A percentile compares a stretch with the other conserved stretches of the same genome.
Conservation (phyloP, 345 rosid genomes). For the Aquilaria sinensis region DNA sequence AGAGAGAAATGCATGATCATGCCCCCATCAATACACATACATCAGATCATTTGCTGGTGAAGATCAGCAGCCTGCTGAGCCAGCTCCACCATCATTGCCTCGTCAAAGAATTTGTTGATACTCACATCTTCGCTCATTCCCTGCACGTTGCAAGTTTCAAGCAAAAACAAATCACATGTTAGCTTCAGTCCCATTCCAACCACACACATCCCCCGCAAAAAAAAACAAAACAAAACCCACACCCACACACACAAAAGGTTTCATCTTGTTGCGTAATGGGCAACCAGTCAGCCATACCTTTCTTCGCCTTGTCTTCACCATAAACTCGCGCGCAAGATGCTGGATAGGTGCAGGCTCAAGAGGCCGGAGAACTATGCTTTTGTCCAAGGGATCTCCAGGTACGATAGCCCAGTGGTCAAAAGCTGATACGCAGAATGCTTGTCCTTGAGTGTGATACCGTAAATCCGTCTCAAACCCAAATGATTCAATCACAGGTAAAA, state of each 20-base stretch:
- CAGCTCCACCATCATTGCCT: constrained; percentile 75
- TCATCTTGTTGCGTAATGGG: no score
- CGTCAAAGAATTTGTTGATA: constrained; percentile 79
- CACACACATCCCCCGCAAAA: no score
- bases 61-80: constrained; percentile 74
- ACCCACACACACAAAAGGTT: no score
- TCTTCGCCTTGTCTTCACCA: constrained; percentile 80
- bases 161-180: neutral
- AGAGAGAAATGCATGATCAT: no score
- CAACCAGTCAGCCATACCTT: constrained; percentile 28
- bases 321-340: constrained; percentile 78
- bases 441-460: constrained; percentile 77
- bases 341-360: constrained; percentile 81
- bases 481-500: constrained; percentile 69
- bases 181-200: no score
- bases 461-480: constrained; percentile 80
- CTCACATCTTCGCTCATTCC: constrained; percentile 90
- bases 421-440: constrained; percentile 56
- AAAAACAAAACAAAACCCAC: no score
- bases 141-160: constrained; percentile 18
- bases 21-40: neutral
- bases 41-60: constrained; percentile 62
- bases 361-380: constrained; percentile 66
- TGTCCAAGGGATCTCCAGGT: constrained; percentile 76
- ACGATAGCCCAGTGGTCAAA: constrained; percentile 82